phyloP scores from a whole-genome alignment of 1,284 basidiomycete genomes.

The Ustilago crameri region DNA sequence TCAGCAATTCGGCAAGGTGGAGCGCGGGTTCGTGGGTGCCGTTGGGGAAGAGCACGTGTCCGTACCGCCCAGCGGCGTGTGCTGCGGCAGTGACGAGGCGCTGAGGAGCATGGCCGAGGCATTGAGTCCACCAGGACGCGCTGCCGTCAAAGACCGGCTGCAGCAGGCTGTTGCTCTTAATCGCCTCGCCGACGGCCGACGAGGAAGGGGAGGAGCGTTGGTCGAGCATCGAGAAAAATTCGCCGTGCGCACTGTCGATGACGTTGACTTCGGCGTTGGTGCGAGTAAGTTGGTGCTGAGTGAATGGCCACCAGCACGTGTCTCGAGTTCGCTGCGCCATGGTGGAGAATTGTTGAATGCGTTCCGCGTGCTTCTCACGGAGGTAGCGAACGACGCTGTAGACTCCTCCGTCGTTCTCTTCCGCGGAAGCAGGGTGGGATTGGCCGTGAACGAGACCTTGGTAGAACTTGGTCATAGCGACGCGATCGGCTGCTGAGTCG shows the following conservation, averaged over 20 bases:
- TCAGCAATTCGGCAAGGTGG: conserved; percentile 76
- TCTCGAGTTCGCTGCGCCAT: conserved; percentile 83
- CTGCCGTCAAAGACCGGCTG: conserved; percentile 86
- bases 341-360: conserved; percentile 78
- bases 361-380: conserved; percentile 74
- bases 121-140: conserved; percentile 98
- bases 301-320: conserved; percentile 96
- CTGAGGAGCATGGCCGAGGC: conserved; percentile 84
- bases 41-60: conserved; percentile 94
- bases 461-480: conserved; percentile 79
- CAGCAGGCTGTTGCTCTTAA: conserved; percentile 70
- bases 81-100: conserved; percentile 86
- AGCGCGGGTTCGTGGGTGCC: conserved; percentile 87
- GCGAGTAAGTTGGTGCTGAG: conserved; percentile 77
- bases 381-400: conserved; percentile 75
- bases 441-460: conserved; percentile 64
- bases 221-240: conserved; percentile 76
- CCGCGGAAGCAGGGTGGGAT: conserved; percentile 4
- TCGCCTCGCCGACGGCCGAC: background rate
- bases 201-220: conserved; percentile 10
- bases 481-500: conserved; percentile 72
- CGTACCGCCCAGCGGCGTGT: conserved; percentile 88
- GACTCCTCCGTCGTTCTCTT: conserved; percentile 68
- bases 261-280: conserved; percentile 68
- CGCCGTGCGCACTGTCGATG: conserved; percentile 88